Evolutionary conservation across 1,284 basidiomycete species (phyloP).

Genomic region (Gomphus bonarii): DNA sequence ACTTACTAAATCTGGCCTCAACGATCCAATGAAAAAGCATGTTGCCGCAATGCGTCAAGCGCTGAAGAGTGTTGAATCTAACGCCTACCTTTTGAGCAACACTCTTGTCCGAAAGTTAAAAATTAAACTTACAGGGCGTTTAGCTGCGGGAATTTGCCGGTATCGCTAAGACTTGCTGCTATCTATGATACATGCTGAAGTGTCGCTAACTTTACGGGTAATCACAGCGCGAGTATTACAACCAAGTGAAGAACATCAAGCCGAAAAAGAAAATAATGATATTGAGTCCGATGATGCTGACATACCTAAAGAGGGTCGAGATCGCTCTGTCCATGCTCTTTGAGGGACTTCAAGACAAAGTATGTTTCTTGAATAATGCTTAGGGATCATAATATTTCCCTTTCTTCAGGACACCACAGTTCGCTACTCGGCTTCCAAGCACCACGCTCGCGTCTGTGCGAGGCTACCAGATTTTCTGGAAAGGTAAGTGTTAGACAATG

Average conservation of each 20-base stretch:
- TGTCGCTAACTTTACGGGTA: background rate
- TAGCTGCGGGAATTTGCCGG: conserved; percentile 54
- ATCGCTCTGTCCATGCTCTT: conserved; percentile 67
- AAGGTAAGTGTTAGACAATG: conserved; percentile 72
- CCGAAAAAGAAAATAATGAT: background rate
- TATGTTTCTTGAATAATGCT: conserved; percentile 22
- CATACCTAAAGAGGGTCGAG: conserved; percentile 73
- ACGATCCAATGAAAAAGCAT: conserved; percentile 39
- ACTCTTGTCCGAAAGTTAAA: conserved; percentile 58
- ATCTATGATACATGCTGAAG: background rate
- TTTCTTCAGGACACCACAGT: conserved; percentile 78
- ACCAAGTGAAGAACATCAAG: background rate
- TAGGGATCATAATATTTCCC: background rate
- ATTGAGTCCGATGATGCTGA: conserved; percentile 42
- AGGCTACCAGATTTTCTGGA: conserved; percentile 69
- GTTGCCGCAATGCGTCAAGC: conserved; percentile 36
- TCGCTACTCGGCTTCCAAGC: conserved; percentile 92
- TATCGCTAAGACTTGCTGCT: conserved; percentile 22
- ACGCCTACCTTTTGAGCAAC: conserved; percentile 36
- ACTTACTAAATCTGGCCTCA: conserved; percentile 55
- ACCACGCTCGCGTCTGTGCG: conserved; percentile 77
- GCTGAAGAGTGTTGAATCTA: conserved; percentile 30
- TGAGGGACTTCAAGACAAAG: conserved; percentile 73
- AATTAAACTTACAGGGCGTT: conserved; percentile 53
- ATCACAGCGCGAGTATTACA: background rate